A percentile compares a stretch with the other conserved stretches of the same genome.
These are phyloP conservation scores for Backusella mclennaniae DNA, from an alignment of 192 early-diverging fungal genomes.

Conservation along the genomic window DNA sequence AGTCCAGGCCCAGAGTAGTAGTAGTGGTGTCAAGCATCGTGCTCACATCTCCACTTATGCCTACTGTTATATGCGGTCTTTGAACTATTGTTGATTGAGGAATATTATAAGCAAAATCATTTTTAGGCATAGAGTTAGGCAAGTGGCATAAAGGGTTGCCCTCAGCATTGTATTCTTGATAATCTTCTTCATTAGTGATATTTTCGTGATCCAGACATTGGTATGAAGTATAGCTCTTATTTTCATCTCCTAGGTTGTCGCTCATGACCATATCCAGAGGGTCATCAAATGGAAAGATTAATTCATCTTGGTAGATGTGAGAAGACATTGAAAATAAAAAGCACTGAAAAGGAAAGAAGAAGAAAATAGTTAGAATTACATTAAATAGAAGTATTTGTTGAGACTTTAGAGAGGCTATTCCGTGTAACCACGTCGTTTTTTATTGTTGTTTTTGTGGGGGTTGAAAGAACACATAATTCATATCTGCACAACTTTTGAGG, in stretches of 20 bases:
- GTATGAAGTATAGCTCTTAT: background rate
- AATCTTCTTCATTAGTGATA: background rate
- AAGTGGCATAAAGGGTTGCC: background rate
- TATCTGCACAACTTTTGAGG: background rate
- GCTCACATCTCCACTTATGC: background rate
- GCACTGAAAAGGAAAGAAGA: background rate
- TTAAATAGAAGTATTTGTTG: background rate
- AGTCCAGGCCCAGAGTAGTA: background rate
- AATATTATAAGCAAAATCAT: background rate
- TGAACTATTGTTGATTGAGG: background rate
- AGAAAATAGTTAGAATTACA: background rate
- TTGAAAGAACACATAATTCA: background rate
- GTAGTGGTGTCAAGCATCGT: background rate
- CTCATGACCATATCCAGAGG: background rate
- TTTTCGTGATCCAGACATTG: background rate
- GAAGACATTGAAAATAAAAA: background rate
- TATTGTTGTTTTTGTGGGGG: background rate
- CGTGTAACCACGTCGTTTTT: background rate
- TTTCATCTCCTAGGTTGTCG: background rate
- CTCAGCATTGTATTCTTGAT: background rate
- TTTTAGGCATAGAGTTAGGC: background rate
- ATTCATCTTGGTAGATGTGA: background rate
- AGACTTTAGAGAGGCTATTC: background rate
- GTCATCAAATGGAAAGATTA: background rate
- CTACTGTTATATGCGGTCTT: background rate